Base-by-base conservation (phyloP, 2,329 filamentous ascomycete species). In the Aspergillus brunneoviolaceus region DNA sequence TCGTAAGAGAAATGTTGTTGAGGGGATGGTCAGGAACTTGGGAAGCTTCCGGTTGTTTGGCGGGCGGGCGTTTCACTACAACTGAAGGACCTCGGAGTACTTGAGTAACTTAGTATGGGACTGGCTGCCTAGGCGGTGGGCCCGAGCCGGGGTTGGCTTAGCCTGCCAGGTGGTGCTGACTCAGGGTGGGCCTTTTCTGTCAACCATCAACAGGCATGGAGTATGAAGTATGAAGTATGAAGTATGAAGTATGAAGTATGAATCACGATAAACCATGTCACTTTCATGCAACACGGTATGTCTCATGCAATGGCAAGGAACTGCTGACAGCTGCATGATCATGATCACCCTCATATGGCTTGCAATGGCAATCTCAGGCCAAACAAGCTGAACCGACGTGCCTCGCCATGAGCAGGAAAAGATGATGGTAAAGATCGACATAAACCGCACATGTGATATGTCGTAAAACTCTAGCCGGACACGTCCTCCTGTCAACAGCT, bases 101-200 rank as follows among this genome's bases (percentile, higher is more conserved):
- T 21, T 21, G 21, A 2, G 21, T 21, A 21, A 21, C 21, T 21
- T 21, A 21, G 27, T 29, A 29, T 29, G 27, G 27, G 27, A 29
- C 27, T 29, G 27, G 7, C 27, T 42, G 58, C 50, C 50, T 53
- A 52, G 54, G 54, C 52, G 58, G 48, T 55, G 60, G 57, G 45
- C 49, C 59, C 55, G 59, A 33, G 54, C 58, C 51, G 63, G 57
- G 59, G 55, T 62, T 48, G 60, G 51, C 29, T 45, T 45, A 19
- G 39, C 55, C 63, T 29, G 21, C 21, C 21, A 21, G 21, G 21
- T 21, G 23, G 4, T 60, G 60, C 62, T 64, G 64, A 66, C 51
- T 64, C 64, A 66, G 64, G 59, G 60, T 57, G 61, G 57, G 52
- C 55, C 27, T 7, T 29, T 29, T 29, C 27, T 29, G 27, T 29